Base-by-base conservation (phyloP, 2,329 filamentous ascomycete genomes). In the Xylariaceae sp. region DNA sequence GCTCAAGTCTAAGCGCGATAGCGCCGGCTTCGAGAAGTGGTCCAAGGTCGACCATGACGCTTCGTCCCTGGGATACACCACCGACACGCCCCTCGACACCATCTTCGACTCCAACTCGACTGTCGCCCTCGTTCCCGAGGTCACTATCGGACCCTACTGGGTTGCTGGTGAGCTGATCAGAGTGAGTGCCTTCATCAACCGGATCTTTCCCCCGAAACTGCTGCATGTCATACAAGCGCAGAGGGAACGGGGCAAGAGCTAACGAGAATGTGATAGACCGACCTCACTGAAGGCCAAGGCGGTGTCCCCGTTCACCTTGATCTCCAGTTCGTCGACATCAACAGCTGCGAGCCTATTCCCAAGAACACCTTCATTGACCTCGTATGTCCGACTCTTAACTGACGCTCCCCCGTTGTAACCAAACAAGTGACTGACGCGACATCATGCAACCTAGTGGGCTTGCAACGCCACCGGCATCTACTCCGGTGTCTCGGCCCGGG, bases 291-390 rank as follows among this genome's bases (percentile, higher is more conserved):
- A n/a, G 57, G 51, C 31, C 51, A 65, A 43, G 29, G 43, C 1
- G 64, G 64, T 35, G 55, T 68, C 2, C 56, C 59, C 3, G 34
- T 67, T 11, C 61, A 63, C 44, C 54, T 67, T n/a, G 64, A 67
- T 37, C 38, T 65, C 16, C 62, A 67, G 43, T 56, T 64, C 41
- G 52, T 66, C 15, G 61, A 67, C 47, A 51, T 58, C 24, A 55
- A 54, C 34, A 63, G 50, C 41, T 66, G 61, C 49, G 43, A 48
- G 29, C 50, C 61, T 3, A 50, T 65, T 13, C 50, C 56, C 2
- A 48, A 19, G 12, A 12, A 54, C n/a, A 51, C 65, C 33, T 56
- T 58, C 34, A 45, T 66, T 24, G 63, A 67, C 41, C 53, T 59
- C 23, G 39, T 43, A 24, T 29, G 41, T 34, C n/a, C n/a, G n/a